Conservation (phyloP, 495 filamentous ascomycete species). For the Aspergillus heteromorphus region DNA sequence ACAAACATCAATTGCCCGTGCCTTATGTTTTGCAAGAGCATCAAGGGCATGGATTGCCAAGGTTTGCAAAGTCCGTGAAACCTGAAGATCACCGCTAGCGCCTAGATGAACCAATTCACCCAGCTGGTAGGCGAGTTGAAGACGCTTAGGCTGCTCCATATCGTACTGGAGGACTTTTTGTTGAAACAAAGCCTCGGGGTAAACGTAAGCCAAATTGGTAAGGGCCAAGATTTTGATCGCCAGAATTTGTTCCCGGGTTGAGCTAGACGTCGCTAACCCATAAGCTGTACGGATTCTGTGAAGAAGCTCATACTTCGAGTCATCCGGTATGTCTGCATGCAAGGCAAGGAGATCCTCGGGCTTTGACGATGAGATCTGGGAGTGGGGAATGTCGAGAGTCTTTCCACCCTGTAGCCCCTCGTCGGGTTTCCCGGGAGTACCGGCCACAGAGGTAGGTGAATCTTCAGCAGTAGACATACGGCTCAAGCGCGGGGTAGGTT, state of each 20-base stretch:
- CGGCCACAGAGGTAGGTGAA: slow-evolving; percentile 26
- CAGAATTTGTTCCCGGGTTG: slow-evolving; percentile 69
- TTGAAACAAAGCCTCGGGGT: slow-evolving; percentile 70
- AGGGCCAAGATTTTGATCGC: slow-evolving; percentile 79
- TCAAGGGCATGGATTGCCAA: slow-evolving; percentile 76
- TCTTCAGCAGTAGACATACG: slow-evolving; percentile 52
- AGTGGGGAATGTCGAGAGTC: slow-evolving; percentile 65
- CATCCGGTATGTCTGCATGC: slow-evolving; percentile 59
- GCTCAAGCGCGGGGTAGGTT: slow-evolving; percentile 49
- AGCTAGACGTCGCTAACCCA: slow-evolving; percentile 59
- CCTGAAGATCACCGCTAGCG: slow-evolving; percentile 56
- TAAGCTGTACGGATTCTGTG: slow-evolving; percentile 75
- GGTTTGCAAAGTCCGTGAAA: slow-evolving; percentile 75
- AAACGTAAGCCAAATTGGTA: slow-evolving; percentile 87
- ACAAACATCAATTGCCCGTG: slow-evolving; percentile 72
- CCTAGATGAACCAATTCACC: slow-evolving; percentile 79
- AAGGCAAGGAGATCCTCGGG: slow-evolving; percentile 63
- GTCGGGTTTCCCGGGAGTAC: slow-evolving; percentile 28
- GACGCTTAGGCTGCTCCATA: slow-evolving; percentile 80
- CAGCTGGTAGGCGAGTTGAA: slow-evolving; percentile 88
- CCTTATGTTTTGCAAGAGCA: slow-evolving; percentile 70
- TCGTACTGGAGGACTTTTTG: slow-evolving; percentile 84
- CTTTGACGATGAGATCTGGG: slow-evolving; percentile 53
- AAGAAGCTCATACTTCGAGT: slow-evolving; percentile 79
- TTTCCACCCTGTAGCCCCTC: slow-evolving; percentile 48